Evolutionary conservation across 176 grass and related monocot species (phyloP).

Genomic region (Guadua angustifolia): DNA sequence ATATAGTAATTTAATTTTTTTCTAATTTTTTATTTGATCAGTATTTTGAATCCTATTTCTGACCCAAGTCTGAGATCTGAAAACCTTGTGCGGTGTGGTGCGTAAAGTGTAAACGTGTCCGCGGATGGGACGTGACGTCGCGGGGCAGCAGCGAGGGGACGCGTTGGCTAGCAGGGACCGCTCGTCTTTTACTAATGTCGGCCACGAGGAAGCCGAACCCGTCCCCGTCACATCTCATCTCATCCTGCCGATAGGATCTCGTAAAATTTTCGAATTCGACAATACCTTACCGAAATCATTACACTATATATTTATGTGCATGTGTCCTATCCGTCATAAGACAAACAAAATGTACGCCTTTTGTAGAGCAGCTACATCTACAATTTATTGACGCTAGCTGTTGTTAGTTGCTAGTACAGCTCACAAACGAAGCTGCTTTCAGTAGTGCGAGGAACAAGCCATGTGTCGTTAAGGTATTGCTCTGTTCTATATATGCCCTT

Average conservation of each 20-base stretch:
- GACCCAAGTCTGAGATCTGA: too few species aligned
- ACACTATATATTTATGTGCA: background rate
- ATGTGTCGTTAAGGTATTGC: too few species aligned
- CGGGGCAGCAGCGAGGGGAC: constrained; percentile 6
- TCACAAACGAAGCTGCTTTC: too few species aligned
- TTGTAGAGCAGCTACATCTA: too few species aligned
- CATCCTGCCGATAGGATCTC: background rate
- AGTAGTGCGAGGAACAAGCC: too few species aligned
- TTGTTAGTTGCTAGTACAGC: too few species aligned
- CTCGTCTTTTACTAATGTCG: constrained; percentile 47
- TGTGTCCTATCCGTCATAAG: background rate
- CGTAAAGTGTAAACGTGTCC: constrained; percentile 36
- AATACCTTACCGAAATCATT: background rate
- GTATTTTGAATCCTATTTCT: too few species aligned
- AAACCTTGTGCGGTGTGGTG: background rate
- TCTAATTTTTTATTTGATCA: too few species aligned
- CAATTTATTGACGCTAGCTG: too few species aligned
- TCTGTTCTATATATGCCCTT: too few species aligned
- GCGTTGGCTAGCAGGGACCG: constrained; percentile 17
- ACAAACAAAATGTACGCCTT: background rate
- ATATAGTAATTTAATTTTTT: too few species aligned
- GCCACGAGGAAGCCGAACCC: constrained; percentile 53
- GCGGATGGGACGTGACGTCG: constrained; percentile 50
- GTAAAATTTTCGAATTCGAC: background rate
- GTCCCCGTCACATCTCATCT: background rate